phyloP scores from a whole-genome alignment of 139 green algal species.

The Zygnema circumcarinatum region DNA sequence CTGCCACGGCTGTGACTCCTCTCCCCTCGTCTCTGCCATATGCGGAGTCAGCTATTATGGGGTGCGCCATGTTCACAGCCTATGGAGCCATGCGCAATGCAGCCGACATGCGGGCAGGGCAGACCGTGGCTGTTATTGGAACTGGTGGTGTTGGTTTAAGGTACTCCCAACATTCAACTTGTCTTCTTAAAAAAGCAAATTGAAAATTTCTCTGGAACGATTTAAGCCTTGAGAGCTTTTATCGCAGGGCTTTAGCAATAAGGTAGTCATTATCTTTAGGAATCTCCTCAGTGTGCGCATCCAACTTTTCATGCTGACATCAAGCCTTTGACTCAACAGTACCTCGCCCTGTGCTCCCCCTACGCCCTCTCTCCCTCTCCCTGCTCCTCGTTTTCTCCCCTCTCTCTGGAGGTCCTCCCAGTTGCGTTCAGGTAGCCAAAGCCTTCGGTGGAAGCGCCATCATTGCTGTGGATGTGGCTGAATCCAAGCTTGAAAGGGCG shows the following conservation, averaged over 20 bases:
- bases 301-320: too few species aligned
- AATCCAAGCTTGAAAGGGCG: conserved; percentile 14
- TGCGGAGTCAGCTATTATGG: conserved; percentile 44
- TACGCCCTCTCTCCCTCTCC: too few species aligned
- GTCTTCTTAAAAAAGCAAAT: too few species aligned
- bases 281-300: too few species aligned
- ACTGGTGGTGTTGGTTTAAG: conserved; percentile 46
- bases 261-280: too few species aligned
- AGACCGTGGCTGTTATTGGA: conserved; percentile 52
- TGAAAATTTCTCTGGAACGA: not conserved
- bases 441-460: conserved; percentile 27
- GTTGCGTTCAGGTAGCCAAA: conserved; percentile 40
- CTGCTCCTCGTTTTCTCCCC: not conserved
- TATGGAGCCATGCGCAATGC: conserved; percentile 54
- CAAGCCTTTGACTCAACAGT: too few species aligned
- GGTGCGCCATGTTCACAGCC: conserved; percentile 55
- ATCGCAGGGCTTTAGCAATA: too few species aligned
- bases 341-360: too few species aligned
- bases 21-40: conserved; percentile 30
- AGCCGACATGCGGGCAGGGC: conserved; percentile 25
- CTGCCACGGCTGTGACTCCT: conserved; percentile 25
- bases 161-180: conserved; percentile 21
- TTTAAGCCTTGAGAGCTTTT: too few species aligned
- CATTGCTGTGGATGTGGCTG: conserved; percentile 39
- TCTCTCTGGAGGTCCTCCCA: conserved; percentile 22